These are phyloP conservation scores for Tetradesmus lagerheimii DNA, from an alignment of 139 green algal genomes.

Conservation along the genomic window DNA sequence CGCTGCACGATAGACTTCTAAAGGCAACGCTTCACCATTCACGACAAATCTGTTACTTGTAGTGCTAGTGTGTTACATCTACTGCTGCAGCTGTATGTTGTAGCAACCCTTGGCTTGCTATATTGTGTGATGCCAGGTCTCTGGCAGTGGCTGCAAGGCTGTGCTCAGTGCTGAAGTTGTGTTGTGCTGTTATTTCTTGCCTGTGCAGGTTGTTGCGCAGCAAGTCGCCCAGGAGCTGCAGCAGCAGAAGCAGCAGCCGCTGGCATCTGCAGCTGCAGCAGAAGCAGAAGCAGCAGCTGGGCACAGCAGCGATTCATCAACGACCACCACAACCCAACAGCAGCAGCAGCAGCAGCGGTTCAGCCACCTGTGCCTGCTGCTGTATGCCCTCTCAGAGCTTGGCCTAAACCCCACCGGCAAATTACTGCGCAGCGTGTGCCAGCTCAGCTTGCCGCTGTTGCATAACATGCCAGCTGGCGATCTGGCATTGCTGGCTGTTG, in stretches of 20 bases:
- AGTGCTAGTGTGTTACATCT: no score
- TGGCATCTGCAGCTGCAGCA: not conserved
- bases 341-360: not conserved
- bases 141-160: not conserved
- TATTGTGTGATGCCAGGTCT: not conserved
- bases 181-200: not conserved
- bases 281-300: not conserved
- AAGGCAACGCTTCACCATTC: no score
- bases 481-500: conserved; percentile 6
- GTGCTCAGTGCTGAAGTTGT: not conserved
- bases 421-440: not conserved
- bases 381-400: conserved; percentile 22
- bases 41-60: no score
- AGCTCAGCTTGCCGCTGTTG: not conserved
- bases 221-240: not conserved
- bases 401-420: not conserved
- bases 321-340: not conserved
- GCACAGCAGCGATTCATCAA: not conserved
- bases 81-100: not conserved
- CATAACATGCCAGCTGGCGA: not conserved
- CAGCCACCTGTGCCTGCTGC: conserved; percentile 13
- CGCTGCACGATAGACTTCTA: no score
- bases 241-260: conserved; percentile 2
- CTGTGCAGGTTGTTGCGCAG: not conserved
- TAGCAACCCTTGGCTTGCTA: no score